Conservation (phyloP, 2,329 filamentous ascomycete species). For the Ophiostoma piceae region DNA sequence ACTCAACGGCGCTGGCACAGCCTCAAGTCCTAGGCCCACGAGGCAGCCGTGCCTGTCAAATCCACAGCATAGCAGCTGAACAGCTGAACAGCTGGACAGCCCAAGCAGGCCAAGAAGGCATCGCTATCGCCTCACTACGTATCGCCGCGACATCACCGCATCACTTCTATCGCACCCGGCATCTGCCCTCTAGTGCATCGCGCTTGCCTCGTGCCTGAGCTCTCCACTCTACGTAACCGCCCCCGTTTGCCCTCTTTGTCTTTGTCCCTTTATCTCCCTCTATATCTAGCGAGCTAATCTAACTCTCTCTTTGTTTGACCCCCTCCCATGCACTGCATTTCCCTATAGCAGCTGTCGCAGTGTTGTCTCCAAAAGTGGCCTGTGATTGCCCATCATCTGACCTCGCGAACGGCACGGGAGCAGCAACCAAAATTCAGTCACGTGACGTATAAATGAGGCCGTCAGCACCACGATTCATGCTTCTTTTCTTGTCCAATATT, state of each 20-base stretch:
- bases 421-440: neutral
- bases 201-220: slow-evolving; percentile 3
- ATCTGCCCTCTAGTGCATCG: neutral
- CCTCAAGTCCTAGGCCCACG: neutral
- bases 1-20: neutral
- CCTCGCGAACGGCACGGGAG: neutral
- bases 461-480: neutral
- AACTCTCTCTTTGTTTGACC: neutral
- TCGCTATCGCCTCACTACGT: neutral
- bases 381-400: slow-evolving; percentile 4
- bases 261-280: neutral
- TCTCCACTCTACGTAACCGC: neutral
- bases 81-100: neutral
- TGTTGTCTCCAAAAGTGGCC: neutral
- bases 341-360: neutral
- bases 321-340: neutral
- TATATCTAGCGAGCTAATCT: neutral
- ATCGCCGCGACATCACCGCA: neutral
- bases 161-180: no score
- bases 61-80: neutral
- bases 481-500: neutral
- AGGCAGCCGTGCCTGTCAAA: neutral
- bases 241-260: neutral
- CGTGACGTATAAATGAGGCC: neutral
- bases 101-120: no score